Base-by-base conservation (phyloP, 1,284 basidiomycete species). In the Dichomitus squalens region DNA sequence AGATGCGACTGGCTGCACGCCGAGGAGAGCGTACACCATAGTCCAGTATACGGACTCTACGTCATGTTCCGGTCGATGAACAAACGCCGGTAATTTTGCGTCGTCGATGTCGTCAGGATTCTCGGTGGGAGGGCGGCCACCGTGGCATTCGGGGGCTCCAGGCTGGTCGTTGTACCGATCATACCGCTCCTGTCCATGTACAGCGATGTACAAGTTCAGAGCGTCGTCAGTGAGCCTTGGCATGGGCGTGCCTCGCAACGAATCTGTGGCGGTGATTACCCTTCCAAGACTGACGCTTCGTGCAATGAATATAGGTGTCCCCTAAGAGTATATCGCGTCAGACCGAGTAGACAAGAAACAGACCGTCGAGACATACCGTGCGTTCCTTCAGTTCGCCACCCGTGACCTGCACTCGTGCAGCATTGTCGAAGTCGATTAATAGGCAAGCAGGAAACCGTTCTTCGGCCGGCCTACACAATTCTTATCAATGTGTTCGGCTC, bases 21-120 rank as follows among this genome's bases (percentile, higher is more conserved):
- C 14, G 2, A 49, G 48, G n/a, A 49, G 35, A 2, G 25, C 16
- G 12, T 14, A 49, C 2, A 49, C 16, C 21, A 49, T 7, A 2
- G 23, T 9, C 48, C 48, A 49, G 9, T 49, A 49, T 11, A 49
- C n/a, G 12, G 48, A 49, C 36, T 49, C 48, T 23, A 39, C 48
- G 36, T 49, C 48, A 34, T 49, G 34, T 23, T 49, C 48, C 4
- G 48, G 6, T 4, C 48, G 48, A 18, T 39, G 48, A 34, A 3
- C 7, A 18, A 38, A 39, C 16, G 14, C 6, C 2, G 35, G 48
- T 3, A 8, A 4, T n/a, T n/a, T n/a, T 14, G 18, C 7, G 1
- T 36, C 20, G 35, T 25, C 9, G 29, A 16, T 16, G 4, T n/a
- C 11, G 0, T 8, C 16, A 14, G 18, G 12, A 38, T 20, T 11